Percentiles rank a stretch among this genome's conserved stretches.
Conservation (phyloP, 371 early-diverging fungal genomes). For the Amoeboaphelidium protococcarum region DNA sequence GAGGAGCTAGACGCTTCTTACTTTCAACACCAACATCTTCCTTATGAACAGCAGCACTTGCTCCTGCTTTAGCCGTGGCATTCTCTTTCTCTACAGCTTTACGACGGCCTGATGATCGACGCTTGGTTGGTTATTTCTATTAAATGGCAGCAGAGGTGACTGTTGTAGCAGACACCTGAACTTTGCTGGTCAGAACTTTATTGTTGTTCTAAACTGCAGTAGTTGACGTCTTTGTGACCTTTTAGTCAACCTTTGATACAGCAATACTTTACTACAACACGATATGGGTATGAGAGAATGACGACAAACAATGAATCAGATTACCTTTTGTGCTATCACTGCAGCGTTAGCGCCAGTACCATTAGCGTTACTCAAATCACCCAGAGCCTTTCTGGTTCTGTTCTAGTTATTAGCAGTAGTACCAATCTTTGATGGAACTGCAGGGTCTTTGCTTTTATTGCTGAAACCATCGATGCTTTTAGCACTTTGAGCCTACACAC, state of each 20-base stretch:
- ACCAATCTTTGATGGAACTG: too few species aligned
- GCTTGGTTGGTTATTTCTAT: not conserved
- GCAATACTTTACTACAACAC: not conserved
- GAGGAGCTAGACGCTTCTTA: too few species aligned
- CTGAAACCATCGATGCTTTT: too few species aligned
- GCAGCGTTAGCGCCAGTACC: not conserved
- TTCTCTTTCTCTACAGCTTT: not conserved
- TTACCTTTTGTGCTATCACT: too few species aligned
- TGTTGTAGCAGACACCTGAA: not conserved
- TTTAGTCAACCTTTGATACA: not conserved
- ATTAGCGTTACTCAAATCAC: not conserved
- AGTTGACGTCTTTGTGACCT: not conserved
- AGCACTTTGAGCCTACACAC: too few species aligned
- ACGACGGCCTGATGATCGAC: not conserved
- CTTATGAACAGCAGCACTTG: not conserved
- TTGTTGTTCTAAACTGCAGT: not conserved
- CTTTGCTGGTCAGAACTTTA: not conserved
- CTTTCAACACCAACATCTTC: not conserved
- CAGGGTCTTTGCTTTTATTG: too few species aligned
- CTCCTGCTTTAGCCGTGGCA: not conserved
- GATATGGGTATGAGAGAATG: not conserved
- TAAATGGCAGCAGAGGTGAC: not conserved
- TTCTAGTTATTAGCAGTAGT: too few species aligned
- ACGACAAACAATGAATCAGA: too few species aligned
- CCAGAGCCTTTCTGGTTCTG: not conserved